Conservation (phyloP, 352 stramenopile genomes). For the Phytopythium montanum region DNA sequence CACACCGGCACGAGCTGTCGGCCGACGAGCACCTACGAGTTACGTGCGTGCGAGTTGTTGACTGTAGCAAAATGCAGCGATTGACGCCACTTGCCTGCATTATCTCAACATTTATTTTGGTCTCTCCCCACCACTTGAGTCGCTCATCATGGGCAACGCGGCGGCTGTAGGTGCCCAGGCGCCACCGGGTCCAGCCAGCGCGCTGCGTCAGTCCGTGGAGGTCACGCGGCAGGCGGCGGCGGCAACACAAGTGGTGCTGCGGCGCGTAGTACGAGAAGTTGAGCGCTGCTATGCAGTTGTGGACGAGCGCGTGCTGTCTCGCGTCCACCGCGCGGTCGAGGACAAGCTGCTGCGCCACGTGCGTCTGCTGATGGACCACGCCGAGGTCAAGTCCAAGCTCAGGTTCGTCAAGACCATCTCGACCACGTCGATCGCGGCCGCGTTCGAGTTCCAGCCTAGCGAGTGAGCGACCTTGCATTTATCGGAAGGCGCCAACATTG, state of each 20-base stretch:
- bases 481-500: neutral
- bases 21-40: no score
- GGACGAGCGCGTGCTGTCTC: constrained; percentile 48
- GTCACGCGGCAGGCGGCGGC: constrained; percentile 25
- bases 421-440: constrained; percentile 45
- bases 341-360: constrained; percentile 41
- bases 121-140: no score
- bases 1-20: no score
- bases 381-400: constrained; percentile 54
- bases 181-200: constrained; percentile 17
- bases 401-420: constrained; percentile 66
- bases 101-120: no score
- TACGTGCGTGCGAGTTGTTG: no score
- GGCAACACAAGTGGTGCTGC: constrained; percentile 27
- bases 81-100: no score
- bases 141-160: constrained; percentile 43
- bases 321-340: constrained; percentile 46
- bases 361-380: constrained; percentile 34
- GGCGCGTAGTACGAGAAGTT: constrained; percentile 29
- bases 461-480: constrained; percentile 27
- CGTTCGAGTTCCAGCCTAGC: constrained; percentile 40
- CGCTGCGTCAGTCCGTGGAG: constrained; percentile 19
- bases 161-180: constrained; percentile 27
- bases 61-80: no score
- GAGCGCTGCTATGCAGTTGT: constrained; percentile 45